Base-by-base conservation (phyloP, 306 rosid genomes). In the Cotoneaster glaucophyllus region DNA sequence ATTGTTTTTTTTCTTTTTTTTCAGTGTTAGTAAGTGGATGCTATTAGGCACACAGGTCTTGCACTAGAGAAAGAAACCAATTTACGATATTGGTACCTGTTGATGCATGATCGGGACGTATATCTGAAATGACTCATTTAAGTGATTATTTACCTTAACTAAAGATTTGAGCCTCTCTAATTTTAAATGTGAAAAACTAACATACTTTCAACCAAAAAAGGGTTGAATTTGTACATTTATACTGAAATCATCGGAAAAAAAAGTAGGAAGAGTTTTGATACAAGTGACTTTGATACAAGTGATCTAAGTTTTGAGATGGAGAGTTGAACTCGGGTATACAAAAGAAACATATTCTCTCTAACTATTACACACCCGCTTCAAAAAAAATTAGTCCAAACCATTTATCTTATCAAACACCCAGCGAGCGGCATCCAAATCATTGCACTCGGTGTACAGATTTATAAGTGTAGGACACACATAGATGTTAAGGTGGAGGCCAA, bases 401-500 rank as follows among this genome's bases (percentile, higher is more conserved):
- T n/a, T 62, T 52, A 89, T 82, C 87, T 73, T 82, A 87, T 89
- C 91, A 81, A 93, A 93, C 37, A 89, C 88, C 77, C 83, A 82
- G 26, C 90, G 89, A 43, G 96, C 87, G 4, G 84, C 83, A 66
- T 87, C 82, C 44, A 87, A 72, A 12, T 89, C 91, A 61, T 77
- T 67, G 71, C 89, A 89, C 11, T 79, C 86, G 29, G 91, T 80
- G 77, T 93, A 90, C 93, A 90, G 81, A 64, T 86, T 90, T 26
- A 93, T 89, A 29, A 90, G 87, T 2, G 95, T 82, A 41, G 98
- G 96, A n/a, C 82, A 78, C 3, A 93, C 88, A 57, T 87, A 93
- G 17, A 79, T 22, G 63, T 86, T 82, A 22, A 48, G 78, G 78
- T 72, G 70, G 7, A 86, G 70, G 26, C 89, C 91, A 64, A 82